These are phyloP conservation scores for Sugiyamaella novakii DNA, from an alignment of 1,139 yeast species.

Conservation along the genomic window DNA sequence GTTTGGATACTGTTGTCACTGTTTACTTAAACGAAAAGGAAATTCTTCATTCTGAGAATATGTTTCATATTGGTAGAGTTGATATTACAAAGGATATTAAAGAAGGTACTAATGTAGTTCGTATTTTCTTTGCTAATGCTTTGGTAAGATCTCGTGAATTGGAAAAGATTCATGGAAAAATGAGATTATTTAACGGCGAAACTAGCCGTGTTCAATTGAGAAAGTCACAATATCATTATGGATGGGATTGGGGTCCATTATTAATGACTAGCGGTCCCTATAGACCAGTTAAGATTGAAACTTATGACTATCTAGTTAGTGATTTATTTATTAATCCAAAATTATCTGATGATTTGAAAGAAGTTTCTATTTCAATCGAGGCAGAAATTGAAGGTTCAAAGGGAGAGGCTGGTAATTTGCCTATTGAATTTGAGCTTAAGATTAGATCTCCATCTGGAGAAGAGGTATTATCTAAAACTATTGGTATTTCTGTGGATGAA, in stretches of 20 bases:
- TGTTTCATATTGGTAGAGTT: conserved; percentile 43
- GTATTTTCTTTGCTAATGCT: conserved; percentile 40
- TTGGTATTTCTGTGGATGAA: conserved; percentile 13
- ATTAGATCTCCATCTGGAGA: conserved; percentile 26
- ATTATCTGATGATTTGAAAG: conserved; percentile 8
- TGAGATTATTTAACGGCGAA: conserved; percentile 47
- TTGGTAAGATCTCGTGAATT: conserved; percentile 25
- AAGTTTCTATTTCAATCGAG: conserved; percentile 27
- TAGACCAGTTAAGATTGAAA: conserved; percentile 45
- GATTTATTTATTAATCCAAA: conserved; percentile 26
- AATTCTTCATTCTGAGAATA: conserved; percentile 45
- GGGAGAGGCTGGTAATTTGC: conserved; percentile 12
- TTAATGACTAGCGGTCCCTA: conserved; percentile 53
- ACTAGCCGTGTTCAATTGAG: conserved; percentile 48
- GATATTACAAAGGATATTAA: conserved; percentile 29
- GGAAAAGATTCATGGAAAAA: conserved; percentile 34
- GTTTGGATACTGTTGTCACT: conserved; percentile 51
- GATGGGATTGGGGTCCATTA: conserved; percentile 64
- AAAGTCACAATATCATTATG: conserved; percentile 58
- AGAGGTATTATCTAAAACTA: conserved; percentile 12
- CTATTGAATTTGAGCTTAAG: conserved; percentile 24
- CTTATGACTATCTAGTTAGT: conserved; percentile 33
- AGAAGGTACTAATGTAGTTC: conserved; percentile 33
- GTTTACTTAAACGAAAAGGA: conserved; percentile 44
- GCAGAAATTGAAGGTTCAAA: conserved; percentile 20